Evolutionary conservation across 331 rosid species (phyloP).

Genomic region (Saraca asoca): DNA sequence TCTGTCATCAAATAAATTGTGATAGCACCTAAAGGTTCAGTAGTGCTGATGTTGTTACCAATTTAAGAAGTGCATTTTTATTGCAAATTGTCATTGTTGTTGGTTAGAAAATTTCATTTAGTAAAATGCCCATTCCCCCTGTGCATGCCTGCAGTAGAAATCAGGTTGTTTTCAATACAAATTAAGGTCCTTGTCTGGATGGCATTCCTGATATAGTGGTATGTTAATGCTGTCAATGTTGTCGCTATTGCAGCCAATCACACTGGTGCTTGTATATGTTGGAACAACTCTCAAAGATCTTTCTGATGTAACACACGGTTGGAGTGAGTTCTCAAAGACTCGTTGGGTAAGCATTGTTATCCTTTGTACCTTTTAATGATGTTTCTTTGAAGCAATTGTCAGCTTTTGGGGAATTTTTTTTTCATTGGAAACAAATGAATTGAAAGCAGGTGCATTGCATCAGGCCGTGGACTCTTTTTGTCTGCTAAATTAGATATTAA

Average conservation of each 20-base stretch:
- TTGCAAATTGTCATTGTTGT: not conserved
- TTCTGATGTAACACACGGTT: constrained; percentile 96
- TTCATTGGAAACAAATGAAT: no score
- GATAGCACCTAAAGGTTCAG: constrained; percentile 3
- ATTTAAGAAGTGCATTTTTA: not conserved
- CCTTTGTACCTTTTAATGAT: not conserved
- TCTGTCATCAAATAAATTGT: constrained; percentile 12
- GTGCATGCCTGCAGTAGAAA: not conserved
- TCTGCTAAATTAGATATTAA: no score
- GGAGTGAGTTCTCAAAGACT: constrained; percentile 82
- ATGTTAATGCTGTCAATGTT: constrained; percentile 23
- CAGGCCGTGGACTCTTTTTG: no score
- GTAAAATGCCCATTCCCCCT: not conserved
- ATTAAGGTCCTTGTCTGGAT: constrained; percentile 6
- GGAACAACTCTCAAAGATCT: constrained; percentile 99
- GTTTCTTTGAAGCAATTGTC: no score
- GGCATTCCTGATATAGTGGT: not conserved
- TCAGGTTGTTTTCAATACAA: constrained; percentile 3
- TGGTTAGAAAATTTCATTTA: not conserved
- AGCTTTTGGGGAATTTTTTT: no score
- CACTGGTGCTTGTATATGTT: constrained; percentile 79
- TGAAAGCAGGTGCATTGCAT: no score
- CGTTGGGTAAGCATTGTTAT: constrained; percentile 72
- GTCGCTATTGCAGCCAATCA: constrained; percentile 80
- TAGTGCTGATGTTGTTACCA: not conserved